These are phyloP conservation scores for Dictyostelium capitatum DNA, from an alignment of 78 protist species.

Conservation along the genomic window DNA sequence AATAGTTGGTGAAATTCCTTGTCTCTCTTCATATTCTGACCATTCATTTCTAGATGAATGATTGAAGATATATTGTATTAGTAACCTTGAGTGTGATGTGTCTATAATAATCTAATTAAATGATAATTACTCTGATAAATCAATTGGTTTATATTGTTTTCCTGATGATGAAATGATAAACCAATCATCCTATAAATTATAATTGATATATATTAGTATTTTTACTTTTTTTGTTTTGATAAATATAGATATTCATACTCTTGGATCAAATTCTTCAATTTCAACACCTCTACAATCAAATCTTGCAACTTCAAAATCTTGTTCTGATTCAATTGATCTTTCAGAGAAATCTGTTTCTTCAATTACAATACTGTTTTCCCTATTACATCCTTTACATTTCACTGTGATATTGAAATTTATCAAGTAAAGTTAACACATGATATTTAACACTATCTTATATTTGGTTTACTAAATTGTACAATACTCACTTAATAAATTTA, in stretches of 20 bases:
- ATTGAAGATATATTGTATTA: too few species aligned
- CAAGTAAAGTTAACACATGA: not conserved
- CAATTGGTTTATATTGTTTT: slow-evolving; percentile 13
- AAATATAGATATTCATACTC: not conserved
- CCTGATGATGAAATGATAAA: slow-evolving; percentile 49
- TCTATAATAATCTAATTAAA: too few species aligned
- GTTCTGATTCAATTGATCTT: slow-evolving; percentile 23
- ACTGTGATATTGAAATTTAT: too few species aligned
- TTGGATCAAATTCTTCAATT: slow-evolving; percentile 76
- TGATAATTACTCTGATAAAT: slow-evolving; percentile 27
- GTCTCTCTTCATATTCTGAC: slow-evolving; percentile 45
- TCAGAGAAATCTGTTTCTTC: slow-evolving; percentile 5
- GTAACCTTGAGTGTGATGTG: too few species aligned
- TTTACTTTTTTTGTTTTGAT: not conserved
- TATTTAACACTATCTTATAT: not conserved
- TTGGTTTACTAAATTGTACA: too few species aligned
- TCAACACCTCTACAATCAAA: slow-evolving; percentile 71
- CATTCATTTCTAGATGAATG: slow-evolving; percentile 15
- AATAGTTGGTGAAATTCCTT: slow-evolving; percentile 18
- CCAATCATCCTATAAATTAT: slow-evolving; percentile 32
- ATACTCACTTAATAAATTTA: slow-evolving; percentile 48
- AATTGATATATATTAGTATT: too few species aligned
- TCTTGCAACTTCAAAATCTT: slow-evolving; percentile 29
- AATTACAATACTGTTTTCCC: slow-evolving; percentile 52
- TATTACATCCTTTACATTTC: slow-evolving; percentile 38